Evolutionary conservation across 73 alveolate species (phyloP), one percentile per base, ranked within the genome.

Genomic region (Paramecium primaurelia): DNA sequence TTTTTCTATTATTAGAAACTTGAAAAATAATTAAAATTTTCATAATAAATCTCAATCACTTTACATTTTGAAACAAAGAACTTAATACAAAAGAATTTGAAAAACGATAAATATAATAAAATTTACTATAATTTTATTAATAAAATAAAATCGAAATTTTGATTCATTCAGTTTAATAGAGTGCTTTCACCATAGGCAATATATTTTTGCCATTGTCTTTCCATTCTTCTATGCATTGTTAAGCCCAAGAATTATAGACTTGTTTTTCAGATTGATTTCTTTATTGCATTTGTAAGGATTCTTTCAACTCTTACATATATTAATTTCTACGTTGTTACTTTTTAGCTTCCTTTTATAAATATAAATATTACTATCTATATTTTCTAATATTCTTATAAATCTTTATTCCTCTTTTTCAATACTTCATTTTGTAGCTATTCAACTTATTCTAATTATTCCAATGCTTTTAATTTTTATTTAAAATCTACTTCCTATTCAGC

Each of bases 221-320:
- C 91, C 91, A 80, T 28, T 80, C 91, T 18, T 80, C 91, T 25
- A 80, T 80, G 25, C 91, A 80, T 26, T 80, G 9, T 49, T 80
- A 22, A 45, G 91, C 91, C 91, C 91, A 80, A 38, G 91, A 80
- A 49, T 26, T 20, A n/a, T 45, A 80, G 11, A 42, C 58, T 80
- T 80, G 3, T 44, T 80, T 80, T 26, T 80, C 91, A 2, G 71
- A 45, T 32, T 80, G 26, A 42, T 40, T 44, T 45, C 58, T 25
- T 26, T 80, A 45, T 80, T 49, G 20, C 71, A 80, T 80, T 47
- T 80, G 22, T 25, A 32, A 47, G 0, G 71, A 8, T 9, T 80
- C 71, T 12, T 47, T 80, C 58, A 80, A 45, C 18, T 80, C 91
- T 26, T 80, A 14, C 71, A 80, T 40, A 25, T 45, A 45, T 44